phyloP scores from a whole-genome alignment of 2,329 filamentous ascomycete genomes.

The Zasmidium cellare region DNA sequence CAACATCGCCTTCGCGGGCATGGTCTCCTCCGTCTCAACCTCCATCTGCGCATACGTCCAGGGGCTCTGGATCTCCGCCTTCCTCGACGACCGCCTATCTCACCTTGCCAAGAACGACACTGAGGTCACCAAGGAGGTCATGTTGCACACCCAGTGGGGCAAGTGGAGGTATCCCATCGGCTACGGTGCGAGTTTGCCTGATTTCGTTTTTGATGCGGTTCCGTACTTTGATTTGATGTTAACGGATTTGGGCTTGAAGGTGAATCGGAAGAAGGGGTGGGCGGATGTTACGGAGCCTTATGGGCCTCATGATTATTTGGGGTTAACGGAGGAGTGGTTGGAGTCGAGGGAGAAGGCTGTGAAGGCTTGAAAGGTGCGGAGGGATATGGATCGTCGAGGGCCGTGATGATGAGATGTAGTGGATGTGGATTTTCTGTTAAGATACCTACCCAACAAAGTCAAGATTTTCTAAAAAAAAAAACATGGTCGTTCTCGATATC shows the following conservation, averaged over 20 bases:
- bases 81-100: constrained; percentile 56
- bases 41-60: constrained; percentile 41
- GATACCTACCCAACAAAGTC: neutral
- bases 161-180: constrained; percentile 68
- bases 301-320: constrained; percentile 58
- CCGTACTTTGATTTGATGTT: constrained; percentile 72
- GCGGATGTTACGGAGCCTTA: constrained; percentile 59
- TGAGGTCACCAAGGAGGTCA: constrained; percentile 46
- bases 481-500: too few relatives aligned
- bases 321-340: constrained; percentile 56
- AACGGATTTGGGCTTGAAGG: constrained; percentile 62
- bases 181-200: constrained; percentile 62
- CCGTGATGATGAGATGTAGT: neutral
- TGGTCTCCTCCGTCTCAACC: constrained; percentile 39
- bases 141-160: constrained; percentile 67
- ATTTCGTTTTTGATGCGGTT: constrained; percentile 74
- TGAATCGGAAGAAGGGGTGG: constrained; percentile 54
- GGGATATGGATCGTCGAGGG: neutral
- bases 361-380: constrained; percentile 7
- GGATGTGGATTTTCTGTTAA: neutral
- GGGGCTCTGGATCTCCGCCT: constrained; percentile 57
- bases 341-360: constrained; percentile 8
- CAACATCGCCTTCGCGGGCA: constrained; percentile 44
- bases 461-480: too few relatives aligned
- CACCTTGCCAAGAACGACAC: constrained; percentile 31